Evolutionary conservation across 805 yeast genomes (phyloP).

Genomic region (Spathaspora boniae): DNA sequence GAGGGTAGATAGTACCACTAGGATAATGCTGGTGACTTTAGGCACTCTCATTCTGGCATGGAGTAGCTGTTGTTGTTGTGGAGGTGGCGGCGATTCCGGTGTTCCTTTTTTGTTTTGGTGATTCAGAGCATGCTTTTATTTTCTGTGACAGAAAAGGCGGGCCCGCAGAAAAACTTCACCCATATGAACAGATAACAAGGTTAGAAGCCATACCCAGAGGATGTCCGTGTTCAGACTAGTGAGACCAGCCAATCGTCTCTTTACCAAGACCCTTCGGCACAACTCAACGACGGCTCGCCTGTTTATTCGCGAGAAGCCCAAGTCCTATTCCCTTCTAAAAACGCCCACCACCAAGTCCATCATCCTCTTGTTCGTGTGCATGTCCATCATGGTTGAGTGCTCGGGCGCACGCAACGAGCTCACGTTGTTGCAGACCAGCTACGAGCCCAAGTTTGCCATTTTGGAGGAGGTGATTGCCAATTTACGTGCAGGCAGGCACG

Average conservation of each 20-base stretch:
- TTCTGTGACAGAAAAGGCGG: not conserved
- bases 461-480: slow-evolving; percentile 28
- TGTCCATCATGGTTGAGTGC: slow-evolving; percentile 46
- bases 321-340: slow-evolving; percentile 24
- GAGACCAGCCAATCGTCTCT: not conserved
- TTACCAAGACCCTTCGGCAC: slow-evolving; percentile 1
- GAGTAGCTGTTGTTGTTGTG: too few species aligned
- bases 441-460: slow-evolving; percentile 31
- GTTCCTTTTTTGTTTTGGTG: not conserved
- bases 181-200: too few species aligned
- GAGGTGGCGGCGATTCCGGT: not conserved
- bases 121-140: not conserved
- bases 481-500: slow-evolving; percentile 29
- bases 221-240: not conserved
- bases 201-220: too few species aligned
- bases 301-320: slow-evolving; percentile 15
- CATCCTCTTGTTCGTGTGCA: slow-evolving; percentile 34
- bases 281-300: slow-evolving; percentile 9
- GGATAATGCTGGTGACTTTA: slow-evolving; percentile 30
- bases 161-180: not conserved
- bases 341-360: slow-evolving; percentile 38
- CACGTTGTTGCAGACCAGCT: slow-evolving; percentile 41
- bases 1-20: slow-evolving; percentile 29
- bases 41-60: slow-evolving; percentile 26
- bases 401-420: slow-evolving; percentile 42